Base-by-base conservation (phyloP, 257 asterid genomes). In the Penstemon eatonii region DNA sequence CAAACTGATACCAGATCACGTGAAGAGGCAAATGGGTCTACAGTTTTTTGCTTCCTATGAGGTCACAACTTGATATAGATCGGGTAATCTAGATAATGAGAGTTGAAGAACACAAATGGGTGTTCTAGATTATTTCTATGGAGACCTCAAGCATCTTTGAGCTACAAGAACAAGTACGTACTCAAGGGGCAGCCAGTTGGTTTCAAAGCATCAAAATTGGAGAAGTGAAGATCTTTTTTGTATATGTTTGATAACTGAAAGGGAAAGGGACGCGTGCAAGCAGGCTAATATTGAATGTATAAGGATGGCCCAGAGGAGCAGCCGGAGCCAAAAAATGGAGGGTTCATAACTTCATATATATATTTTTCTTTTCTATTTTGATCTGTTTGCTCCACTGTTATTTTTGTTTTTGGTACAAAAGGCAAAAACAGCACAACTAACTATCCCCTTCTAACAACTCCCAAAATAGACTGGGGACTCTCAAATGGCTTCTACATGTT, bases 1-100 rank as follows among this genome's bases (percentile, higher is more conserved):
- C 87, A 83, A 87, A 85, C 83, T 92, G 82, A 78, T 92, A 73
- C 98, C 98, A 42, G 96, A 92, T 67, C 91, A 89, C 39, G 81
- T 89, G 67, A 90, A 85, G 77, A 86, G 87, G 68, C 97, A 89
- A 82, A 78, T 80, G 88, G 91, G 96, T 19, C 68, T 80, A 25
- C 92, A 87, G 66, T 82, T 82, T 79, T 81, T 81, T 54, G 83
- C 93, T 75, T 81, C 95, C 42, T 76, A 81, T 2, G 72, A 88
- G 76, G 82, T 84, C 79, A 82, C 69, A 78, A 84, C 86, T 82
- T 86, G 56, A 75, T 52, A 5, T 68, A 56, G 13, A 43, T 46
- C 0, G n/a, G 55, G 75, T 57, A 58, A 54, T 60, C 72, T 75
- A 62, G 73, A 72, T 62, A 56, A 76, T 11, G 75, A 73, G 73